Conservation (phyloP, 2,329 filamentous ascomycete species). For the Pezicula rhizophila region DNA sequence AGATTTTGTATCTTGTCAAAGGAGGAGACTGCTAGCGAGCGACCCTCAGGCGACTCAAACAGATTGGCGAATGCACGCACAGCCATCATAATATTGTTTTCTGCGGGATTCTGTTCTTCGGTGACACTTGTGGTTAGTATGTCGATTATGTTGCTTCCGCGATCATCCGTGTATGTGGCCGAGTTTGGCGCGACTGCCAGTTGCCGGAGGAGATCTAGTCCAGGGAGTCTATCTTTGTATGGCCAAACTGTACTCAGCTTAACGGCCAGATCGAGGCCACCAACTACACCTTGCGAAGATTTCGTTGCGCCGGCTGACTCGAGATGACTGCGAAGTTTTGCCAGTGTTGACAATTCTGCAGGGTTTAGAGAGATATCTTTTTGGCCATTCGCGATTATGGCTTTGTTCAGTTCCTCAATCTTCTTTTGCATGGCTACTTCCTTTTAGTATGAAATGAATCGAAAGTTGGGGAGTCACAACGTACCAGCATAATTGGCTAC, state of each 20-base stretch:
- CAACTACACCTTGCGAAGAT: constrained; percentile 39
- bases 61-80: constrained; percentile 77
- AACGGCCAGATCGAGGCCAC: constrained; percentile 57
- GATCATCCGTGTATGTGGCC: constrained; percentile 52
- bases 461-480: constrained; percentile 10
- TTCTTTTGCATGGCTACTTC: constrained; percentile 65
- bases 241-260: constrained; percentile 77
- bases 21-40: constrained; percentile 51
- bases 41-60: constrained; percentile 69
- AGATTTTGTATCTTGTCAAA: constrained; percentile 43
- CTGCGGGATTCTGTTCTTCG: constrained; percentile 50
- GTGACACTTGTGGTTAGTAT: constrained; percentile 53
- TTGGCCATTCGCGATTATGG: constrained; percentile 62
- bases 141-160: constrained; percentile 51
- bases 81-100: constrained; percentile 85
- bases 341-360: constrained; percentile 58
- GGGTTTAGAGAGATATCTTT: constrained; percentile 72
- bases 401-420: constrained; percentile 66
- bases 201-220: constrained; percentile 81
- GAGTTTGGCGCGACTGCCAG: constrained; percentile 63
- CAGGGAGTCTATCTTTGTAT: constrained; percentile 71
- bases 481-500: constrained; percentile 53
- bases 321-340: constrained; percentile 55
- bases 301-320: constrained; percentile 40
- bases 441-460: constrained; percentile 11